Percentiles rank a stretch among this genome's conserved stretches.
Conservation (phyloP, 176 grass and related monocot species). For the Pharus latifolius region DNA sequence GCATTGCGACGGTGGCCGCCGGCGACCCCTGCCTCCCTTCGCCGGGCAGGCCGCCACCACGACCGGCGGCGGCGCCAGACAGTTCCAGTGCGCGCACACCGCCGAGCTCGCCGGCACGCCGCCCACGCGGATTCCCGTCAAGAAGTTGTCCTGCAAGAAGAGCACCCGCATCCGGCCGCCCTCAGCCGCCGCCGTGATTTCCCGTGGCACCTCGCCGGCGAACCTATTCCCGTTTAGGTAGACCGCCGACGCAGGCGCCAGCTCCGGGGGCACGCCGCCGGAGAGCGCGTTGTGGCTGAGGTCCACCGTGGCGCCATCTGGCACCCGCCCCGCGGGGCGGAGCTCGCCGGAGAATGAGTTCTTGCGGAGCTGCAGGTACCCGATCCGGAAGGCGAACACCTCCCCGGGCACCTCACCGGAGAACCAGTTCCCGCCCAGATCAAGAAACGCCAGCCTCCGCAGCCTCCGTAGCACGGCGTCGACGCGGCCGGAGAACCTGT, state of each 20-base stretch:
- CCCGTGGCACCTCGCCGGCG: constrained; percentile 33
- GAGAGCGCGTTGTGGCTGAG: constrained; percentile 69
- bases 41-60: constrained; percentile 41
- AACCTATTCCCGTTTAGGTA: constrained; percentile 73
- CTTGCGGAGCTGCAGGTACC: constrained; percentile 54
- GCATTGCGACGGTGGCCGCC: constrained; percentile 51
- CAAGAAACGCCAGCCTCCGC: constrained; percentile 39
- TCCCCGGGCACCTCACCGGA: constrained; percentile 47
- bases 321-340: constrained; percentile 16
- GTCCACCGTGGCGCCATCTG: constrained; percentile 52
- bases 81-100: constrained; percentile 67
- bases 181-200: constrained; percentile 39
- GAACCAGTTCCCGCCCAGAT: constrained; percentile 65
- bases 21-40: constrained; percentile 45
- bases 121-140: constrained; percentile 31
- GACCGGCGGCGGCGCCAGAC: constrained; percentile 42
- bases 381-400: constrained; percentile 44
- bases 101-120: constrained; percentile 42
- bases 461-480: constrained; percentile 30
- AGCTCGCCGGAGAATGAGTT: constrained; percentile 69
- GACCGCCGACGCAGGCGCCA: constrained; percentile 29
- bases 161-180: constrained; percentile 56
- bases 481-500: constrained; percentile 52
- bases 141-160: constrained; percentile 79
- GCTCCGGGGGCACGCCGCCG: constrained; percentile 48